These are phyloP conservation scores for rapeseed (Brassica napus) DNA, from an alignment of 345 rosid species.

Conservation along the genomic window DNA sequence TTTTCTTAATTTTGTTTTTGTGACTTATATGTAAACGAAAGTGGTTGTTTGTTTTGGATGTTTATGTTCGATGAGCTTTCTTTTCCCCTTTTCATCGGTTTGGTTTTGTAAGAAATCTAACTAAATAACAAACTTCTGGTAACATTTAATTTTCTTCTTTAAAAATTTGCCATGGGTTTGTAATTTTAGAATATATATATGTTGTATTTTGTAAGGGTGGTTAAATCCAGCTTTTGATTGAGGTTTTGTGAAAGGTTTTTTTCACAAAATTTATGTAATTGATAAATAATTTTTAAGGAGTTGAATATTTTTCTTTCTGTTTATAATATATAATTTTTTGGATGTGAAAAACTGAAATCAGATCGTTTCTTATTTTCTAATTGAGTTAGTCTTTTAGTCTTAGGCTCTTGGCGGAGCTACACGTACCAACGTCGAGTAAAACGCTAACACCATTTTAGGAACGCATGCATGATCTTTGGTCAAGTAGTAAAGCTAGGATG, in stretches of 20 bases:
- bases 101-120: neutral
- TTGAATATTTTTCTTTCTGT: no score
- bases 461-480: no score
- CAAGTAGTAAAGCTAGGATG: no score
- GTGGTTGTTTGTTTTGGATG: conserved; percentile 9
- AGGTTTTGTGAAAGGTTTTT: neutral
- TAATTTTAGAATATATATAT: neutral
- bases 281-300: no score
- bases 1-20: neutral
- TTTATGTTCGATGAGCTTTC: neutral
- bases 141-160: neutral
- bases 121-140: neutral
- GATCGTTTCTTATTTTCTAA: no score
- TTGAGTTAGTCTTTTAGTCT: no score
- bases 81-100: neutral
- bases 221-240: neutral
- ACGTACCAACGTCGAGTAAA: no score
- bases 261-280: no score
- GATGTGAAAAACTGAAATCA: no score
- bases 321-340: no score
- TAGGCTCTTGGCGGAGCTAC: no score
- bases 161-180: neutral
- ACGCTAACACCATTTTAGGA: no score
- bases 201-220: conserved; percentile 9
- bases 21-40: neutral